A percentile compares a stretch with the other conserved stretches of the same genome.
phyloP scores from a whole-genome alignment of 805 yeast genomes.

The Lachancea nothofagi region DNA sequence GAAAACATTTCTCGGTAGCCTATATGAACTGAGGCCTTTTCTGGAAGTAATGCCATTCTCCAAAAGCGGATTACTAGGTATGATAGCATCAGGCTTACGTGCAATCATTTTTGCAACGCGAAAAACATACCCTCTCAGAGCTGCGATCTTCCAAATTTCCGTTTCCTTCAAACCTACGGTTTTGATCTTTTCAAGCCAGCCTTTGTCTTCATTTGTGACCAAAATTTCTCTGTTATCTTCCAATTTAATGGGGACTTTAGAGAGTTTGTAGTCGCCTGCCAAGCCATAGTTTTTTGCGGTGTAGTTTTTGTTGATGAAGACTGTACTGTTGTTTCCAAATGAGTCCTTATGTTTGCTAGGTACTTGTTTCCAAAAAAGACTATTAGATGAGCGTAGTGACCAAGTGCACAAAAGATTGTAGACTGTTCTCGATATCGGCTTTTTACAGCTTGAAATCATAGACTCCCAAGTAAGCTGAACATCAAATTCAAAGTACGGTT shows the following conservation, averaged over 20 bases:
- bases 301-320: slow-evolving; percentile 27
- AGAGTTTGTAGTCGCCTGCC: slow-evolving; percentile 12
- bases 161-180: slow-evolving; percentile 66
- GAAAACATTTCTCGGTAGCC: slow-evolving; percentile 48
- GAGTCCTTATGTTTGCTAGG: slow-evolving; percentile 36
- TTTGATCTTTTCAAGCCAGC: slow-evolving; percentile 66
- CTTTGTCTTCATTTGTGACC: slow-evolving; percentile 58
- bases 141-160: slow-evolving; percentile 80
- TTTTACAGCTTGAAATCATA: slow-evolving; percentile 59
- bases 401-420: slow-evolving; percentile 62
- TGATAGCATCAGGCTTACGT: slow-evolving; percentile 25
- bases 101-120: slow-evolving; percentile 45
- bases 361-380: slow-evolving; percentile 74
- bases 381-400: slow-evolving; percentile 59
- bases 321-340: slow-evolving; percentile 38
- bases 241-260: slow-evolving; percentile 30
- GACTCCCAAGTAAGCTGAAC: slow-evolving; percentile 63
- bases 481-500: slow-evolving; percentile 74
- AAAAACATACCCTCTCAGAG: slow-evolving; percentile 60
- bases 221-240: slow-evolving; percentile 43
- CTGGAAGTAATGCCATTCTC: slow-evolving; percentile 21
- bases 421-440: slow-evolving; percentile 60
- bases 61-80: slow-evolving; percentile 23
- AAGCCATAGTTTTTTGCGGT: slow-evolving; percentile 28
- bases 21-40: slow-evolving; percentile 16